Base-by-base conservation (phyloP, 2,329 filamentous ascomycete genomes). In the Colletotrichum kahawae region DNA sequence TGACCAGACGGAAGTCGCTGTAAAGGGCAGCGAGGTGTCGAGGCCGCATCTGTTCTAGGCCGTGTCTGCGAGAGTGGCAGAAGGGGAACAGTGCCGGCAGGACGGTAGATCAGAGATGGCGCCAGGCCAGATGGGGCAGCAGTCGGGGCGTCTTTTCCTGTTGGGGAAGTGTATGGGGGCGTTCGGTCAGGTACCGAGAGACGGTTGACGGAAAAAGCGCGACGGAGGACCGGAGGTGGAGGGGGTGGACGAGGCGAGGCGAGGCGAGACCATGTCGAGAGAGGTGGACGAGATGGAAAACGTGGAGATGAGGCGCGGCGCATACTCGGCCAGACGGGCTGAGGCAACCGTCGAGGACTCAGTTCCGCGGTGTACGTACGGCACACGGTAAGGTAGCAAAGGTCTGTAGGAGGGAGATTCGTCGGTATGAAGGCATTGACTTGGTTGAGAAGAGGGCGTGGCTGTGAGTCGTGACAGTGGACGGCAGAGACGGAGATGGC, bases 181-280 rank as follows among this genome's bases (percentile, higher is more conserved):
- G 8, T 48, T 71, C 71, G 71, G 71, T 56, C 71, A 74, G 71
- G 71, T 62, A 74, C 71, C 71, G 71, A 74, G 56, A 71, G 71
- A 74, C 71, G 67, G 71, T 71, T 71, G 67, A 74, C 71, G 71
- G 67, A 54, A 74, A 74, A 74, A 74, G 59, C 67, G 71, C 67
- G 48, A 70, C 71, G 71, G 71, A 74, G 48, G 48, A 48, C 59
- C 66, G 67, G 71, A 65, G 27, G 57, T 34, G 63, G 51, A 34
- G 59, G 34, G 66, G 27, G 36, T 12, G 33, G 62, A 31, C 43
- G 57, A 63, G 70, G 66, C 66, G 65, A 67, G 65, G 24, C 27
- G 54, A 29, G 66, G 54, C 67, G 24, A 67, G 71, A 59, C 64
- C 43, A 74, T 59, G 36, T 70, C 38, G 18, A 33, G 4, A 43